These are phyloP conservation scores for Naganishia albida DNA, from an alignment of 1,284 basidiomycete species.

Conservation along the genomic window DNA sequence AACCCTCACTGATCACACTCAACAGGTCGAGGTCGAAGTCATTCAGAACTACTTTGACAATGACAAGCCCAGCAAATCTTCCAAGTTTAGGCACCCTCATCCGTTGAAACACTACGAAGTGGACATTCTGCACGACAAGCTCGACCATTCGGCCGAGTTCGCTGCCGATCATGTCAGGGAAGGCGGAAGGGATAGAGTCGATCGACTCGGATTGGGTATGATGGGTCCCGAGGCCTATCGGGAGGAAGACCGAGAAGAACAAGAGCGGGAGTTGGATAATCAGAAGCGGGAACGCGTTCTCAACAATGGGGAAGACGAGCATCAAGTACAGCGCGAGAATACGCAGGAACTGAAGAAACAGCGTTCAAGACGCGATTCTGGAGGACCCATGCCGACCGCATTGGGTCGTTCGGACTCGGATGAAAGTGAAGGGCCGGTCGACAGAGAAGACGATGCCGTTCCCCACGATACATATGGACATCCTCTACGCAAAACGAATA, in stretches of 20 bases:
- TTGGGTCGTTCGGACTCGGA: conserved; percentile 5
- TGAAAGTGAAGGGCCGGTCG: background rate
- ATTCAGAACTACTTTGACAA: conserved; percentile 56
- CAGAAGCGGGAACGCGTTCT: conserved; percentile 29
- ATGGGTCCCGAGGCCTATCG: conserved; percentile 25
- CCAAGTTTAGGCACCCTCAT: conserved; percentile 44
- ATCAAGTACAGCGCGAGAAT: conserved; percentile 12
- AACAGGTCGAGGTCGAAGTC: conserved; percentile 65
- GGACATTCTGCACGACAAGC: conserved; percentile 32
- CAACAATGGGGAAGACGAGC: conserved; percentile 2
- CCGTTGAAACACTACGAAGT: conserved; percentile 41
- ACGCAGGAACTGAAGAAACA: background rate
- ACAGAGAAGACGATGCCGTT: conserved; percentile 4
- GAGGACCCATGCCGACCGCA: background rate
- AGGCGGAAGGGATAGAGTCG: conserved; percentile 40
- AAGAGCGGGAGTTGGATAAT: conserved; percentile 32
- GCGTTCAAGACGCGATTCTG: background rate
- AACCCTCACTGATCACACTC: background rate
- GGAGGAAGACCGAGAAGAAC: conserved; percentile 25
- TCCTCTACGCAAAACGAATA: conserved; percentile 5
- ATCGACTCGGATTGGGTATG: conserved; percentile 38
- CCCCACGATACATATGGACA: background rate
- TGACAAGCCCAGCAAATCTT: conserved; percentile 36
- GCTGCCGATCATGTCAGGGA: conserved; percentile 40
- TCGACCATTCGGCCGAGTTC: conserved; percentile 39